Base-by-base conservation (phyloP, 2,329 filamentous ascomycete genomes). In the Nothomitra cinnamomea region DNA sequence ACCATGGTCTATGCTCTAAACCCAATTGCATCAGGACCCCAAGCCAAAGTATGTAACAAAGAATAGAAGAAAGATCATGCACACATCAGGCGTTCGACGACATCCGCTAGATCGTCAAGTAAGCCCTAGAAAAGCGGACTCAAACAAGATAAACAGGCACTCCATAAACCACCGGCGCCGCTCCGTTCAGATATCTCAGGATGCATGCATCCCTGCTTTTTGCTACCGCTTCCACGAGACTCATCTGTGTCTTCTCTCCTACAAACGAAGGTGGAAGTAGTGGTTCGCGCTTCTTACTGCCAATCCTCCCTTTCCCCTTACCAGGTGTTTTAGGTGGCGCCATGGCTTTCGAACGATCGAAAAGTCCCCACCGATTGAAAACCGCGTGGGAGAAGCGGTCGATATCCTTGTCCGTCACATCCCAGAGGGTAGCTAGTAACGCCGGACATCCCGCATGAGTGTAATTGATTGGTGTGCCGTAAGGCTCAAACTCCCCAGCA, bases 331-430 rank as follows among this genome's bases (percentile, higher is more conserved):
- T 52, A 6, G 50, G 50, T 24, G 35, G 35, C 36, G 22, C 8
- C 13, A 38, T 17, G 13, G 40, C 28, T 24, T 17, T 21, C 4
- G 52, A 22, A 3, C n/a, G 74, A 74, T 66, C 60, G 60, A 85
- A 71, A 5, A 98, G 66, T 0, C 92, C 92, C 92, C 92, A 98
- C 61, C 83, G 76, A 64, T 92, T 85, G 64, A 95, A 85, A 2
- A 85, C 72, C 24, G 77, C 74, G 35, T 83, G 80, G 0, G 89
- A 85, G 66, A 95, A 94, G 17, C 89, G 84, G 70, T 98, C 94
- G 65, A 95, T 95, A 66, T 98, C 92, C 62, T 86, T 86, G 65
- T 98, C 92, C 8, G 92, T 98, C 51, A 98, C 92, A 66, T 98
- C 92, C 92, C 92, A 98, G 38, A 98, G 73, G 15, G 89, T 95